Evolutionary conservation across 2,329 filamentous ascomycete genomes (phyloP).

Genomic region (Aphanoascus verrucosus): DNA sequence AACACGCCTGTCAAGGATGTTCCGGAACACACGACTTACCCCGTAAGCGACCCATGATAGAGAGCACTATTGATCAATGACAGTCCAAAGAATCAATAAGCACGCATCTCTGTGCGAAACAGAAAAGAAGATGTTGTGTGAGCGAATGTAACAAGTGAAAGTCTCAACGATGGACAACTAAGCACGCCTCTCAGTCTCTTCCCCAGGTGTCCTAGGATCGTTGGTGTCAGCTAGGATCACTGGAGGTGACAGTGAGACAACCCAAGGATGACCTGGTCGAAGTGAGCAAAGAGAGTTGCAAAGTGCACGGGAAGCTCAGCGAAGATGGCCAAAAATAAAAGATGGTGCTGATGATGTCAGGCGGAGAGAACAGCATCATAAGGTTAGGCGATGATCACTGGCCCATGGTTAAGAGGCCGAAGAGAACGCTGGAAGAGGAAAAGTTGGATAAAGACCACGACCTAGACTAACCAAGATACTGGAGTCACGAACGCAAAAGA

Average conservation of each 20-base stretch:
- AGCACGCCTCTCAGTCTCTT: neutral
- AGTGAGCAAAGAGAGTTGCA: neutral
- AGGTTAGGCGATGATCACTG: conserved; percentile 20
- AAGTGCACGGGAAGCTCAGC: neutral
- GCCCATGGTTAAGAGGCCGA: conserved; percentile 5
- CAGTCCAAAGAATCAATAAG: neutral
- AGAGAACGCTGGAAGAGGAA: conserved; percentile 2
- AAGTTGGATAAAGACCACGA: conserved; percentile 1
- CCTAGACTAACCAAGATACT: conserved; percentile 2
- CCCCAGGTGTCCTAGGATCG: neutral
- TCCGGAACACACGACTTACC: conserved; percentile 9
- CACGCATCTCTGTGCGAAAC: neutral
- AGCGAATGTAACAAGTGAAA: neutral
- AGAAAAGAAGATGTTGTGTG: neutral
- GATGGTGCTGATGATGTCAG: conserved; percentile 13
- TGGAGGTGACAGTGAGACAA: neutral
- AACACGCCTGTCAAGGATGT: neutral
- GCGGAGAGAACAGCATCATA: neutral
- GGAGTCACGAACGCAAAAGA: conserved; percentile 7
- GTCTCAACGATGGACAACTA: too few species aligned
- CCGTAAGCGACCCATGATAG: conserved; percentile 14
- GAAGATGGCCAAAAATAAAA: neutral
- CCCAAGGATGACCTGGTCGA: neutral
- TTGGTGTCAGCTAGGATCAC: too few species aligned
- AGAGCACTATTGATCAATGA: conserved; percentile 1